Base-by-base conservation (phyloP, 345 rosid genomes). In the Gossypium arboreum region DNA sequence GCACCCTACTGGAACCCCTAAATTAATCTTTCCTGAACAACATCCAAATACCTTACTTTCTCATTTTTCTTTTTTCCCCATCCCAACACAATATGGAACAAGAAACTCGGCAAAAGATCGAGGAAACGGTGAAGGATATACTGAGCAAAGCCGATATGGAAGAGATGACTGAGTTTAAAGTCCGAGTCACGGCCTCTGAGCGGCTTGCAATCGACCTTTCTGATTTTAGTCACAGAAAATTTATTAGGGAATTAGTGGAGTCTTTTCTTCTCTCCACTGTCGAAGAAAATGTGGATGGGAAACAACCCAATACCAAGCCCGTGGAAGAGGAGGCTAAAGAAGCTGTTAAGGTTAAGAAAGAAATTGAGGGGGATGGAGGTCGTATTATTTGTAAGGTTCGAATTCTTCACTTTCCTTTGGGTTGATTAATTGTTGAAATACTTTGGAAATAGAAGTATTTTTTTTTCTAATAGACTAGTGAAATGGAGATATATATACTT, bases 161-260 rank as follows among this genome's bases (percentile, higher is more conserved):
- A 22, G 83, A 76, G 13, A 84, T 89, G 84, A 92, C 93, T 4
- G 97, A 92, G 89, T 91, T 85, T 84, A 87, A 88, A 73, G 86
- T 91, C 85, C 88, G 97, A 43, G 57, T 73, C 25, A 61, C 77
- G 12, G 93, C 86, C 71, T 81, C 93, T 2, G 80, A 81, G 79
- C 86, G 74, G 41, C 88, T 90, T 65, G 91, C 88, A 61, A 12
- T 90, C 79, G 93, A 88, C 65, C 88, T 92, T 61, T 83, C 89
- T 0, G 83, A 67, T 12, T 11, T 69, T 22, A 43, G 81, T 61
- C 78, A 75, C 77, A 89, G 77, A 85, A 81, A 58, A 68, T 82
- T 87, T 9, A 76, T 94, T 47, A 83, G 97, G 77, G 79, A 78
- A 71, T 84, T 92, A 3, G 52, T 94, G 16, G 95, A 92, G 75